phyloP scores from a whole-genome alignment of 2,329 filamentous ascomycete genomes.

The Talaromyces islandicus region DNA sequence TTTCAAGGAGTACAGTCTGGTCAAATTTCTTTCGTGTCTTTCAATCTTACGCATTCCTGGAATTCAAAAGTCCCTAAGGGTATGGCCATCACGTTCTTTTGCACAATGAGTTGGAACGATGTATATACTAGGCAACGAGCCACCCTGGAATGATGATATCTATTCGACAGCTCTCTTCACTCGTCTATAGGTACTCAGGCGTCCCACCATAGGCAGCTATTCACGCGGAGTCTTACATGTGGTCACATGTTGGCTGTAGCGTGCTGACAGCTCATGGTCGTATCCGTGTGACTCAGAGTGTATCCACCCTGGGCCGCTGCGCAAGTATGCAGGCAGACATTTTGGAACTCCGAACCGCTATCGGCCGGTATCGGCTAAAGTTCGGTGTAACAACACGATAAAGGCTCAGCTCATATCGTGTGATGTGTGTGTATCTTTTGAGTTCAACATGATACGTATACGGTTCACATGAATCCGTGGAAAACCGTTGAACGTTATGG shows the following conservation, averaged over 20 bases:
- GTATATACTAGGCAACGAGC: not conserved
- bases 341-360: not conserved
- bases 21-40: not conserved
- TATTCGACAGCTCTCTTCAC: not conserved
- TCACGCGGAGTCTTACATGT: not conserved
- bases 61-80: not conserved
- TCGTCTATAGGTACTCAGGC: not conserved
- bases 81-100: not conserved
- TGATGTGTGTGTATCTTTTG: too few species aligned
- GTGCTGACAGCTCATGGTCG: not conserved
- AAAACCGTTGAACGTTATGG: not conserved
- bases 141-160: not conserved
- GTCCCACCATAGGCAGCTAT: not conserved
- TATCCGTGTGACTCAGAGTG: not conserved
- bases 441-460: too few species aligned
- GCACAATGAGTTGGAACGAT: not conserved
- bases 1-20: conserved; percentile 5
- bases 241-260: not conserved
- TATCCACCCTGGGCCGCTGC: not conserved
- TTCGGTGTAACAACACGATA: not conserved
- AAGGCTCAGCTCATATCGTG: not conserved
- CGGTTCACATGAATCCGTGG: not conserved
- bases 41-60: not conserved
- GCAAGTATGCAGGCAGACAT: not conserved
- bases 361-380: not conserved